These are phyloP conservation scores for Mycena amicta DNA, from an alignment of 768 basidiomycete species.

Conservation along the genomic window DNA sequence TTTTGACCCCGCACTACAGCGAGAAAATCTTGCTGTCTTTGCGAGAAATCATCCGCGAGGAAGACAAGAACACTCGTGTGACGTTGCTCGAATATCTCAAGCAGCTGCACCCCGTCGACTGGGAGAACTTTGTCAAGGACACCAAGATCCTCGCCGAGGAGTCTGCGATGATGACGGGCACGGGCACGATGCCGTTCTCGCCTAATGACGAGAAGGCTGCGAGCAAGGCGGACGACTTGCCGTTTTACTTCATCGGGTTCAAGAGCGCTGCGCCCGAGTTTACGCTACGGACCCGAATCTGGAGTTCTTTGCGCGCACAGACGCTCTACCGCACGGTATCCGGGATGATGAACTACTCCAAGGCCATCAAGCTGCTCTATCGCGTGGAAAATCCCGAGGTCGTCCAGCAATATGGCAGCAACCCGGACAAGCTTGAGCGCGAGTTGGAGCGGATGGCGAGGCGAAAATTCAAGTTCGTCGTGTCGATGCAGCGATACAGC, in stretches of 20 bases:
- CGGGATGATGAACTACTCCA: conserved; percentile 99
- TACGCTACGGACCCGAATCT: conserved; percentile 97
- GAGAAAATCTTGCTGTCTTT: conserved; percentile 98
- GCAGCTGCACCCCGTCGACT: conserved; percentile 96
- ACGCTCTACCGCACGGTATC: conserved; percentile 98
- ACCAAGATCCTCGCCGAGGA: conserved; percentile 99
- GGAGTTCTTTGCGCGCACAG: conserved; percentile 98
- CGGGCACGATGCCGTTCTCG: conserved; percentile 71
- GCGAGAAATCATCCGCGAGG: conserved; percentile 97
- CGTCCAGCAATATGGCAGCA: conserved; percentile 95
- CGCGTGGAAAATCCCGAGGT: conserved; percentile 99
- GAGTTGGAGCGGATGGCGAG: conserved; percentile 98
- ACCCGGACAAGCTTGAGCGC: conserved; percentile 94
- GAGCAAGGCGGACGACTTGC: conserved; percentile 87
- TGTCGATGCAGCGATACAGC: conserved; percentile 98
- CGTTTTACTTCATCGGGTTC: conserved; percentile 98
- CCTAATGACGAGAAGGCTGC: conserved; percentile 72
- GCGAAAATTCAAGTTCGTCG: conserved; percentile 98
- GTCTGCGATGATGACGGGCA: conserved; percentile 82
- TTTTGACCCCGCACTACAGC: conserved; percentile 96
- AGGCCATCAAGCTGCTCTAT: conserved; percentile 99
- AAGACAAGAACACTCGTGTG: conserved; percentile 95
- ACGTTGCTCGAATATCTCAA: conserved; percentile 98
- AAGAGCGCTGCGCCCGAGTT: conserved; percentile 98
- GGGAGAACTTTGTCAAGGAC: conserved; percentile 99